phyloP scores from a whole-genome alignment of 495 filamentous ascomycete species.

The Penicillium bialowiezense region DNA sequence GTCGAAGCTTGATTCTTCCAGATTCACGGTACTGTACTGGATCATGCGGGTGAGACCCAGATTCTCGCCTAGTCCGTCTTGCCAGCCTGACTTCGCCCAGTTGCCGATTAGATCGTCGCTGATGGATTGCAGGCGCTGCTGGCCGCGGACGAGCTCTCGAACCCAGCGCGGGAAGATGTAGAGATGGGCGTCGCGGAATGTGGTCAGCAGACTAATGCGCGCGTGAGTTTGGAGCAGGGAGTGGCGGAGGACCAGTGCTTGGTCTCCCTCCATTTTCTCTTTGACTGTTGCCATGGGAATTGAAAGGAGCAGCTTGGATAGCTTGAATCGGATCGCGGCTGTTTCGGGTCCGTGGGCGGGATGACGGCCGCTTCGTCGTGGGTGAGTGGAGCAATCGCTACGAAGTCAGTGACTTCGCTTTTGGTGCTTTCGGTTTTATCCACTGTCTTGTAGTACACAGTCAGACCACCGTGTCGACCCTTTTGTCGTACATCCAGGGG shows the following conservation, averaged over 20 bases:
- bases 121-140: constrained; percentile 77
- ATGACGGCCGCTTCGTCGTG: constrained; percentile 45
- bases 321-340: constrained; percentile 50
- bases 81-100: constrained; percentile 94
- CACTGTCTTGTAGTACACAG: constrained; percentile 86
- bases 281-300: constrained; percentile 83
- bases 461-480: constrained; percentile 70
- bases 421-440: constrained; percentile 62
- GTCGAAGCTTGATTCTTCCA: constrained; percentile 19
- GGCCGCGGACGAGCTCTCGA: constrained; percentile 67
- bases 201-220: constrained; percentile 68
- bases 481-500: constrained; percentile 48
- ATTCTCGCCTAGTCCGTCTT: constrained; percentile 73
- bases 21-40: constrained; percentile 17
- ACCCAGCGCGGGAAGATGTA: constrained; percentile 94
- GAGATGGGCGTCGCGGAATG: constrained; percentile 82
- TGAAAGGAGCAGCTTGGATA: constrained; percentile 67
- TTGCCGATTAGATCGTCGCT: constrained; percentile 89
- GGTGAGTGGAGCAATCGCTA: constrained; percentile 66
- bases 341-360: constrained; percentile 28
- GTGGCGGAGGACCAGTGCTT: constrained; percentile 68
- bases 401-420: constrained; percentile 85
- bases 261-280: constrained; percentile 70
- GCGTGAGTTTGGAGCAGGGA: constrained; percentile 67
- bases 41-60: constrained; percentile 66